Base-by-base conservation (phyloP, 148 eudicot species). In the Nyssa sinensis region DNA sequence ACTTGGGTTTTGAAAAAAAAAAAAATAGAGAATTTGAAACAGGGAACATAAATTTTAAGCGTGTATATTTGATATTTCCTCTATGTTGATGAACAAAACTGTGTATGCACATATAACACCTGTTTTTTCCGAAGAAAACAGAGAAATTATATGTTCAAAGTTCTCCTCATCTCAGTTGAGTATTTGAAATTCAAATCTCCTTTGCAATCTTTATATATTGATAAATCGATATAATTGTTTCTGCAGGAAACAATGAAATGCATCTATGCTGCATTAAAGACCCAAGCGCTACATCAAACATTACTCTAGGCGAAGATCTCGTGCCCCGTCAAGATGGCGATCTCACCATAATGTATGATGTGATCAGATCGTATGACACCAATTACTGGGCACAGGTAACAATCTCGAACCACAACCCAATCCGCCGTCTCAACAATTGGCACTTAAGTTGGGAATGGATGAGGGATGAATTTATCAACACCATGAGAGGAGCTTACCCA, bases 401-500 rank as follows among this genome's bases (percentile, higher is more conserved):
- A 3, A 78, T 90, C 57, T 49, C 83, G 8, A 88, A 85, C 71
- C 78, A 86, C 62, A 83, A 84, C 70, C 87, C 86, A 3, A 62
- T 78, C 0, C 74, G 82, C 49, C 87, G 95, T 25, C 79, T 90
- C 2, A 86, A 88, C 33, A 70, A 80, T 60, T 88, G 95, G 95
- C 76, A 77, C 34, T 65, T 88, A 23, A 82, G 90, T 47, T 90
- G 86, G 87, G 88, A 90, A 0, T 90, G 95, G 95, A 78, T 75
- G 80, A 73, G 85, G 35, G 84, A 76, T 13, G 95, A 90, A 37
- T 90, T 90, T 69, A 88, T 90, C 64, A 68, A 85, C 58, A 28
- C 88, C 2, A 90, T 90, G 92, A 77, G 64, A 57, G 95, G 95
- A 0, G 95, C 92, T 28, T 78, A 86, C 59, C 90, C 95, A 3